These are phyloP conservation scores for Coemansia sp. DNA, from an alignment of 192 early-diverging fungal genomes.

Conservation along the genomic window DNA sequence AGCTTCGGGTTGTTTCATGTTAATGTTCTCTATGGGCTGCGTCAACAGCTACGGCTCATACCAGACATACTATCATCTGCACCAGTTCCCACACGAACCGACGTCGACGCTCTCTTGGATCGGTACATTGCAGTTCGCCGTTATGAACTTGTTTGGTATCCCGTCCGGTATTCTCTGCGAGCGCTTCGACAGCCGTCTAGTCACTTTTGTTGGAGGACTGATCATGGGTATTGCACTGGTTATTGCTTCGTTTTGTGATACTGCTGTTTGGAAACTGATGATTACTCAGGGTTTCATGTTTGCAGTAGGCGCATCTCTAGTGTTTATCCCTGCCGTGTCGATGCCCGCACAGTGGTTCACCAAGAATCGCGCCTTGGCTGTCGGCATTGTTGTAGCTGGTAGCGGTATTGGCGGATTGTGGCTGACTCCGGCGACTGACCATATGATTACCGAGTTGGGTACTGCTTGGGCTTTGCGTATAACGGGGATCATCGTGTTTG, in stretches of 20 bases:
- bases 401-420: slow-evolving; percentile 60
- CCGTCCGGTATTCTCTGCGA: slow-evolving; percentile 57
- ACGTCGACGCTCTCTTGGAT: slow-evolving; percentile 58
- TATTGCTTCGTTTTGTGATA: slow-evolving; percentile 61
- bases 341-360: slow-evolving; percentile 65
- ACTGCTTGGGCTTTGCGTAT: slow-evolving; percentile 61
- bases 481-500: slow-evolving; percentile 54
- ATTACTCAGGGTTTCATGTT: slow-evolving; percentile 62
- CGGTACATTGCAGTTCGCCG: slow-evolving; percentile 57
- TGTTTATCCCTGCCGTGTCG: slow-evolving; percentile 55
- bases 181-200: slow-evolving; percentile 55
- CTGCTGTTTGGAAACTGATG: slow-evolving; percentile 62
- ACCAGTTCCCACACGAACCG: slow-evolving; percentile 41
- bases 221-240: slow-evolving; percentile 57
- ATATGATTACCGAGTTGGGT: slow-evolving; percentile 52
- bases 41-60: slow-evolving; percentile 62
- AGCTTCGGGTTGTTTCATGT: slow-evolving; percentile 53
- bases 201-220: slow-evolving; percentile 54
- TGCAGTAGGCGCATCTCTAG: slow-evolving; percentile 50
- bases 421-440: slow-evolving; percentile 55
- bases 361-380: slow-evolving; percentile 55
- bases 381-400: slow-evolving; percentile 58
- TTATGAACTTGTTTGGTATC: slow-evolving; percentile 56
- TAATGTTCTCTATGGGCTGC: slow-evolving; percentile 59
- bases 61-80: slow-evolving; percentile 46